A percentile compares a stretch with the other conserved stretches of the same genome.
phyloP scores from a whole-genome alignment of 225 moss, liverwort and hornwort species.

The Polytrichum formosum region DNA sequence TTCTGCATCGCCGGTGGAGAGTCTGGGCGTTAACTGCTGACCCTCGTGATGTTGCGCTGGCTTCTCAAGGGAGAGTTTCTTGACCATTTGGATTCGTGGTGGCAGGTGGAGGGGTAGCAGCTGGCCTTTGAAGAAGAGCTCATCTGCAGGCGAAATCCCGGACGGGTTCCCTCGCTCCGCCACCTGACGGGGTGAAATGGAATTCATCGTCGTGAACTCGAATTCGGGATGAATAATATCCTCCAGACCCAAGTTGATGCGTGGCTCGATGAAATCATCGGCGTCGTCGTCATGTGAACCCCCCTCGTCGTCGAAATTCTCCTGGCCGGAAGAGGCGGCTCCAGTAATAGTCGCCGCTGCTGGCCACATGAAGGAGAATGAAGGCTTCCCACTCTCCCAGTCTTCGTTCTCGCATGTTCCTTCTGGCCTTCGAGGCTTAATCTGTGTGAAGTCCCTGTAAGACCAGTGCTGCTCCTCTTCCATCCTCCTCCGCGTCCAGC shows the following conservation, averaged over 20 bases:
- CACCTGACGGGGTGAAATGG: constrained; percentile 1
- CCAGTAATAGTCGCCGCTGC: not conserved
- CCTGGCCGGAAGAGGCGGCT: not conserved
- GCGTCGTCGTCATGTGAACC: not conserved
- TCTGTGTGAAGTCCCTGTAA: constrained; percentile 46
- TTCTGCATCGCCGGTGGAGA: no score
- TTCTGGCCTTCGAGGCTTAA: constrained; percentile 52
- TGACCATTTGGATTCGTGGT: constrained; percentile 63
- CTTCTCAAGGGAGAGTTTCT: constrained; percentile 40
- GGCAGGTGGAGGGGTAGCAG: constrained; percentile 51
- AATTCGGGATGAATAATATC: constrained; percentile 25
- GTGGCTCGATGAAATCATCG: no score
- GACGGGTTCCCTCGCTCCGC: constrained; percentile 21
- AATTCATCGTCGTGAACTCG: constrained; percentile 32
- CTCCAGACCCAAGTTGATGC: not conserved
- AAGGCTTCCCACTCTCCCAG: constrained; percentile 32
- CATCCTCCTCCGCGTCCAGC: not conserved
- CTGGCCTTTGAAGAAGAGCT: constrained; percentile 57
- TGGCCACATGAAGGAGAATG: constrained; percentile 36
- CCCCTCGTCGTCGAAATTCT: not conserved
- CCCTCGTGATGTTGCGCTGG: no score
- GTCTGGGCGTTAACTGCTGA: no score
- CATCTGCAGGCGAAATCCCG: constrained; percentile 56
- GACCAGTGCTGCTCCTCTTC: constrained; percentile 46
- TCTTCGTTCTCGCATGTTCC: constrained; percentile 32